Evolutionary conservation across 345 rosid species (phyloP), one percentile per base, ranked within the genome.

Genomic region (Anastatica hierochuntica): DNA sequence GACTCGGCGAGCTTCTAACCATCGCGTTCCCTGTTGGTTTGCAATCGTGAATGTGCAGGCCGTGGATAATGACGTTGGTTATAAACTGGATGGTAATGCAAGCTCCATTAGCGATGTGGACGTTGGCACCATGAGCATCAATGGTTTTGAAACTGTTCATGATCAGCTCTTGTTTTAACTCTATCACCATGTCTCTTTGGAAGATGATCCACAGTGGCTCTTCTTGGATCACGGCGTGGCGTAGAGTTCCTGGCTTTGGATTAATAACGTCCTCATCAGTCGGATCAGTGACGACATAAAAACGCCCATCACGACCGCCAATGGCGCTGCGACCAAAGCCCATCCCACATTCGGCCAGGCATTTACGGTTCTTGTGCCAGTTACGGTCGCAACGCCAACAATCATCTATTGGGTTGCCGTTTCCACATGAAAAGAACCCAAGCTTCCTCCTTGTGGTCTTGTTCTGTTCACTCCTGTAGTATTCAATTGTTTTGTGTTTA

Each of bases 11-110:
- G 76, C 84, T 78, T 57, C 84, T 76, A 23, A 87, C 80, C 72
- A 50, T 36, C 10, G 90, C 78, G 49, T 84, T 78, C 4, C 96
- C 96, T 5, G 90, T 84, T 62, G 75, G 78, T 53, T 76, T 78
- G 62, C 94, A 84, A 47, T 84, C 82, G 37, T 88, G 85, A 63
- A 88, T 71, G 46, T 81, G 90, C n/a, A 84, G 77, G 37, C 94
- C 88, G 16, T 84, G 96, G 53, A 88, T 70, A 62, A 88, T 88
- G 49, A 88, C 85, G 43, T 88, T 80, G 16, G 83, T 80, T 23
- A 84, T 56, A 56, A 8, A 68, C 57, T 88, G 94, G 60, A 78
- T 66, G 0, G 83, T 74, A 13, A 78, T 63, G 59, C 79, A 78
- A 1, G 42, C 79, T 7, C 83, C 83, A 37, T 67, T 60, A 4